Conservation (phyloP, 805 yeast species). For the Metschnikowia similis region DNA sequence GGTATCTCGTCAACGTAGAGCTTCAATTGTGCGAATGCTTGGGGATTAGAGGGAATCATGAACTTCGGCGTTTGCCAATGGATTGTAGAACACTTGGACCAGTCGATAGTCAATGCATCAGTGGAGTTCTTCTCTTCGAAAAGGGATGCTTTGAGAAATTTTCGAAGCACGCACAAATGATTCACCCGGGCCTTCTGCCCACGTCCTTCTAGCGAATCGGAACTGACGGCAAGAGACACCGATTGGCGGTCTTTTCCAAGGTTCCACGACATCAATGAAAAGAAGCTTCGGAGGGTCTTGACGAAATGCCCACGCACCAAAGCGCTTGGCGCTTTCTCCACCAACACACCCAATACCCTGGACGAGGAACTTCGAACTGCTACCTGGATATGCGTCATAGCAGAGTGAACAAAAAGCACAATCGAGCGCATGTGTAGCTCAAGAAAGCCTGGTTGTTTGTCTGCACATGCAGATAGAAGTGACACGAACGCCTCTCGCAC, state of each 20-base stretch:
- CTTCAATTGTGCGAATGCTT: slow-evolving; percentile 62
- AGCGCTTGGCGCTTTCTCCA: slow-evolving; percentile 52
- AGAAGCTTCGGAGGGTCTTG: slow-evolving; percentile 62
- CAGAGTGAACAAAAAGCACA: slow-evolving; percentile 76
- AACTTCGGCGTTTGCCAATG: slow-evolving; percentile 53
- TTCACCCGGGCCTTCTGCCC: slow-evolving; percentile 33
- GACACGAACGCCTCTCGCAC: slow-evolving; percentile 59
- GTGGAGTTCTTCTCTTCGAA: slow-evolving; percentile 22
- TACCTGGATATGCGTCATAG: slow-evolving; percentile 88
- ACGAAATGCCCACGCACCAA: slow-evolving; percentile 62
- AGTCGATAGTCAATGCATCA: slow-evolving; percentile 10
- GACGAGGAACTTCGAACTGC: slow-evolving; percentile 74
- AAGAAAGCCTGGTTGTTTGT: slow-evolving; percentile 49
- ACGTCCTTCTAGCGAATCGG: slow-evolving; percentile 29
- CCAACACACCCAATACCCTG: slow-evolving; percentile 55
- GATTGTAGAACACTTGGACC: slow-evolving; percentile 15
- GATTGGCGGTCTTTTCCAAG: slow-evolving; percentile 36
- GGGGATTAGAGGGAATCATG: slow-evolving; percentile 48
- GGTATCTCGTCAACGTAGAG: slow-evolving; percentile 45
- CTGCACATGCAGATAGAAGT: slow-evolving; percentile 46
- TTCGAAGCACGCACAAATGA: slow-evolving; percentile 41
- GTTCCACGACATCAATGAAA: slow-evolving; percentile 75
- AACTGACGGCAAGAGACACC: slow-evolving; percentile 31
- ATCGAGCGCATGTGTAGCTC: slow-evolving; percentile 56
- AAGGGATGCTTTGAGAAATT: slow-evolving; percentile 44